Conservation (phyloP, 2,329 filamentous ascomycete genomes). For the Blastomyces silverae region DNA sequence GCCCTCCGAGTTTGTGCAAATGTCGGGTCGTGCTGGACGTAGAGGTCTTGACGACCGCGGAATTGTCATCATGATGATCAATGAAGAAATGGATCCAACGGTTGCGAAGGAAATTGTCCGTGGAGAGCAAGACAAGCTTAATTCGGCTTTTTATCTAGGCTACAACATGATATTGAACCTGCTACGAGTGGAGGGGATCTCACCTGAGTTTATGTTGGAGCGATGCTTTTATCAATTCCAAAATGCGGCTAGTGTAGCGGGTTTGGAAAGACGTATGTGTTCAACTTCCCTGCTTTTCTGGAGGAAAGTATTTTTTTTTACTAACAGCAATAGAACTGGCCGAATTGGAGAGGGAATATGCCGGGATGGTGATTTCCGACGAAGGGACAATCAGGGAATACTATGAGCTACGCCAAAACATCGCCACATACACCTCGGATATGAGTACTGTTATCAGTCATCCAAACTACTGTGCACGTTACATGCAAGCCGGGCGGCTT, state of each 20-base stretch:
- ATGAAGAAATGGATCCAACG: constrained; percentile 89
- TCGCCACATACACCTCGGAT: constrained; percentile 76
- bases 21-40: constrained; percentile 95
- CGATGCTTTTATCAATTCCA: constrained; percentile 98
- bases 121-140: constrained; percentile 92
- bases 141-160: constrained; percentile 93
- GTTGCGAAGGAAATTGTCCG: constrained; percentile 94
- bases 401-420: constrained; percentile 78
- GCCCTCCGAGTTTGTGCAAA: constrained; percentile 94
- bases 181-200: constrained; percentile 97
- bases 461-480: constrained; percentile 76
- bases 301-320: constrained; percentile 16
- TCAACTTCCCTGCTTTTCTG: background rate
- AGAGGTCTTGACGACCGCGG: constrained; percentile 95
- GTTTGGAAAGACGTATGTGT: constrained; percentile 60
- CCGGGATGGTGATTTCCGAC: constrained; percentile 70
- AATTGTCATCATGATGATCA: constrained; percentile 99
- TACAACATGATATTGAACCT: constrained; percentile 99
- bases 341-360: constrained; percentile 67
- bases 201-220: constrained; percentile 98
- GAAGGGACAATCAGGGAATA: constrained; percentile 90
- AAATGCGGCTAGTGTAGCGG: constrained; percentile 79
- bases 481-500: constrained; percentile 78
- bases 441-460: constrained; percentile 90
- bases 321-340: constrained; percentile 55